These are phyloP conservation scores for Trichomonas gallinae DNA, from an alignment of 208 protist species.

Conservation along the genomic window DNA sequence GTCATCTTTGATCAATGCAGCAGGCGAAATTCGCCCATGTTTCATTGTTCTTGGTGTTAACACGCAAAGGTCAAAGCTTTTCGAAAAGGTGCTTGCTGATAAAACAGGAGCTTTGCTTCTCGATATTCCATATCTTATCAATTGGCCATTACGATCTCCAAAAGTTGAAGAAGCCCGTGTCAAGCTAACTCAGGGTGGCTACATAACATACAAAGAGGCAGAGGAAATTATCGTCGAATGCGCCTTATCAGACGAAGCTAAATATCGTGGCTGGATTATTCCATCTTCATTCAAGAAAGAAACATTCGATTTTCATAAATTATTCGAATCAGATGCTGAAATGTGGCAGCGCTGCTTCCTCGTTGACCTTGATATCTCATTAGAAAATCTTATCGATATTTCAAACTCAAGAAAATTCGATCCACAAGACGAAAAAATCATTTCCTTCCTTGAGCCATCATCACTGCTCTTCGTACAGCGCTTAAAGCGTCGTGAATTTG, in stretches of 20 bases:
- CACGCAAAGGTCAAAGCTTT: not conserved
- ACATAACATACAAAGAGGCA: not conserved
- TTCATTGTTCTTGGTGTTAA: not conserved
- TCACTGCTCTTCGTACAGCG: not conserved
- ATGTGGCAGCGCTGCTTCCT: not conserved
- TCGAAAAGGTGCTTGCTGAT: not conserved
- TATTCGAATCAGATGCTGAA: not conserved
- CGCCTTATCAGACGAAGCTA: not conserved
- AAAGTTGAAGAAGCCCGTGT: not conserved
- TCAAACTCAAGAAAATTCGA: not conserved
- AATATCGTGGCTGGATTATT: slow-evolving; percentile 4
- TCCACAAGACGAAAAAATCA: not conserved
- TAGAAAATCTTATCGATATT: not conserved
- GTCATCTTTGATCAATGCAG: not conserved
- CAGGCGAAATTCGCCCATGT: not conserved
- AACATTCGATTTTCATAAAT: not conserved
- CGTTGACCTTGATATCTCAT: not conserved
- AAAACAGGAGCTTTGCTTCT: not conserved
- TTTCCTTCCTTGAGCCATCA: not conserved
- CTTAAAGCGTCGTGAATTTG: not conserved
- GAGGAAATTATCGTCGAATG: not conserved
- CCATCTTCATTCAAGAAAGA: not conserved
- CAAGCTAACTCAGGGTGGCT: not conserved
- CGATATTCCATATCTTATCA: not conserved
- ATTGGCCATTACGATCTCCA: not conserved